These are phyloP conservation scores for Samsoniella hepiali DNA, from an alignment of 2,329 filamentous ascomycete species.

Conservation along the genomic window DNA sequence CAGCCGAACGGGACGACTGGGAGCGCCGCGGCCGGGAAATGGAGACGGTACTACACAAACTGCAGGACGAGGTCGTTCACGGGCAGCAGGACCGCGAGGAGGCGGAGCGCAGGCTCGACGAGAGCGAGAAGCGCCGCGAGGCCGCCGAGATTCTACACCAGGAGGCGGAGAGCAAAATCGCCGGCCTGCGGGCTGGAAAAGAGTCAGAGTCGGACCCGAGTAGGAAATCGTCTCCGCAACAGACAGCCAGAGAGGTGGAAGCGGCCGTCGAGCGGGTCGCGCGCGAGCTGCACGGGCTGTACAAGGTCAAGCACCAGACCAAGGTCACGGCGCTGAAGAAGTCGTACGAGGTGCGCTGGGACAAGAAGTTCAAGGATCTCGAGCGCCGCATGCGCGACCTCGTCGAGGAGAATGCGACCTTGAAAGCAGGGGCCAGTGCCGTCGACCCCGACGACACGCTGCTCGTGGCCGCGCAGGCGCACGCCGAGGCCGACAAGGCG, in stretches of 20 bases:
- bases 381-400: constrained; percentile 69
- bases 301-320: constrained; percentile 96
- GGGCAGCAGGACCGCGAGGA: constrained; percentile 79
- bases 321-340: constrained; percentile 90
- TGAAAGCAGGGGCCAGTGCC: constrained; percentile 61
- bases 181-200: constrained; percentile 66
- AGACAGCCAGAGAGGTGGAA: constrained; percentile 65
- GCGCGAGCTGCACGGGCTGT: constrained; percentile 86
- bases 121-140: constrained; percentile 70
- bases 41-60: constrained; percentile 73
- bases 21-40: constrained; percentile 82
- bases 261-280: constrained; percentile 85
- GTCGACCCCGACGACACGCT: constrained; percentile 48
- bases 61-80: constrained; percentile 76
- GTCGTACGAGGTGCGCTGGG: constrained; percentile 81
- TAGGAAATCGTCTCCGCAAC: neutral
- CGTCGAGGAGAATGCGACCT: constrained; percentile 68
- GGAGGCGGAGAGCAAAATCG: constrained; percentile 72
- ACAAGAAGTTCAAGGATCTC: constrained; percentile 80
- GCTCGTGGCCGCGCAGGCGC: constrained; percentile 24
- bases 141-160: constrained; percentile 73
- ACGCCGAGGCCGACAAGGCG: constrained; percentile 49
- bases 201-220: constrained; percentile 32
- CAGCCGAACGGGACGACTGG: constrained; percentile 76
- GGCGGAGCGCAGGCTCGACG: constrained; percentile 70